Evolutionary conservation across 75 land plant species (phyloP).

Genomic region (Cupressus sempervirens): DNA sequence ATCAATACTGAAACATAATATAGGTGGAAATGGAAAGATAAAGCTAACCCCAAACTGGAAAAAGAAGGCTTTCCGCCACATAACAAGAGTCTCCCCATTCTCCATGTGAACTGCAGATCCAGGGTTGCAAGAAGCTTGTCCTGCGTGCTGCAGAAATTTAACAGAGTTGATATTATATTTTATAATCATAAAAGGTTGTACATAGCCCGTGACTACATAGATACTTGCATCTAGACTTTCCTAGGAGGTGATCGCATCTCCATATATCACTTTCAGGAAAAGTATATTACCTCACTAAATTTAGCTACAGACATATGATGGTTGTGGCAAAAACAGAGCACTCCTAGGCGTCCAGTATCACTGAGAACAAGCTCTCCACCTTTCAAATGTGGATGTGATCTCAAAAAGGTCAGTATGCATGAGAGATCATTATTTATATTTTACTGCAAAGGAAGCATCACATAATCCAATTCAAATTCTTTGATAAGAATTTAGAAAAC

Average conservation of each 20-base stretch:
- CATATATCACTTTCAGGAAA: background rate
- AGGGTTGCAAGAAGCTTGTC: conserved; percentile 45
- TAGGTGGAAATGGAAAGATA: background rate
- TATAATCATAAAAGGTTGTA: background rate
- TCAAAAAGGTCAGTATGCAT: background rate
- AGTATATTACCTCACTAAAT: conserved; percentile 62
- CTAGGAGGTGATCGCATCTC: background rate
- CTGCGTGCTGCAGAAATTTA: conserved; percentile 66
- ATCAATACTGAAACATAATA: background rate
- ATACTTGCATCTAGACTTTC: background rate
- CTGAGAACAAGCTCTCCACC: conserved; percentile 72
- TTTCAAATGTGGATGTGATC: conserved; percentile 23
- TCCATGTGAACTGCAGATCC: conserved; percentile 65
- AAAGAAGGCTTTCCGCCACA: conserved; percentile 62
- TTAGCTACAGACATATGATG: conserved; percentile 61
- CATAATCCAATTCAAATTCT: background rate
- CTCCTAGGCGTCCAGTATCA: conserved; percentile 61
- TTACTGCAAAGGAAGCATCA: conserved; percentile 3
- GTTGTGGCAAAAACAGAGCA: conserved; percentile 65
- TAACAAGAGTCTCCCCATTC: conserved; percentile 61
- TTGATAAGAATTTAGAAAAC: background rate
- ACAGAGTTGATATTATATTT: background rate
- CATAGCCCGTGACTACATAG: background rate
- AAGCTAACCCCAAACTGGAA: conserved; percentile 55
- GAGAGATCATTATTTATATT: conserved; percentile 2